A percentile compares a stretch with the other conserved stretches of the same genome.
Conservation (phyloP, 352 stramenopile genomes). For the Globisporangium recalcitrans region DNA sequence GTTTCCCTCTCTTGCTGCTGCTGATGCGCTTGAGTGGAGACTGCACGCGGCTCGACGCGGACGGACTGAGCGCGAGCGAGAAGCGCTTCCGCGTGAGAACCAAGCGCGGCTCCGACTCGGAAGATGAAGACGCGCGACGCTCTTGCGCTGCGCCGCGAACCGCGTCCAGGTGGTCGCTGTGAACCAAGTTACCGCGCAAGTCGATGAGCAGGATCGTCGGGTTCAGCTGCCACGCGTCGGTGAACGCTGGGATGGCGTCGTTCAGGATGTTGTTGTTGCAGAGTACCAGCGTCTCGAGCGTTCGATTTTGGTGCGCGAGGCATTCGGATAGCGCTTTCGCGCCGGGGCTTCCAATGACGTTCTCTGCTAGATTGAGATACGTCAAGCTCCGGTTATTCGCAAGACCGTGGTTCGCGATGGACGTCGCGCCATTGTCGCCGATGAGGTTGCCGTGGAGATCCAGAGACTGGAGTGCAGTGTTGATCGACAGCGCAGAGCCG, state of each 20-base stretch:
- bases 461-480: conserved; percentile 44
- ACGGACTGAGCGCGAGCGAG: background rate
- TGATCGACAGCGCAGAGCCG: conserved; percentile 46
- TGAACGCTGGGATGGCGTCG: conserved; percentile 32
- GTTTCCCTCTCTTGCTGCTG: conserved; percentile 8
- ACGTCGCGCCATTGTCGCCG: conserved; percentile 29
- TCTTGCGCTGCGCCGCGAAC: conserved; percentile 26
- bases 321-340: conserved; percentile 42
- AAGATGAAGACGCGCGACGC: conserved; percentile 16
- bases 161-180: conserved; percentile 30
- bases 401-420: conserved; percentile 42
- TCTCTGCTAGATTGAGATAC: conserved; percentile 61
- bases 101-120: conserved; percentile 37
- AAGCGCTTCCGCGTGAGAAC: conserved; percentile 46
- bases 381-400: conserved; percentile 31
- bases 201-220: conserved; percentile 37
- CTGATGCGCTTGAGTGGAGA: conserved; percentile 8
- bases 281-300: conserved; percentile 45
- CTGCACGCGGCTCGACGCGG: background rate
- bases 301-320: conserved; percentile 28
- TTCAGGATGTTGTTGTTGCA: conserved; percentile 61
- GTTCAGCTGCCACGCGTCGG: conserved; percentile 36
- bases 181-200: conserved; percentile 52
- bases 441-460: conserved; percentile 60
- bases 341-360: conserved; percentile 42